These are phyloP conservation scores for Thelephora ganbajun DNA, from an alignment of 768 basidiomycete genomes.

Conservation along the genomic window DNA sequence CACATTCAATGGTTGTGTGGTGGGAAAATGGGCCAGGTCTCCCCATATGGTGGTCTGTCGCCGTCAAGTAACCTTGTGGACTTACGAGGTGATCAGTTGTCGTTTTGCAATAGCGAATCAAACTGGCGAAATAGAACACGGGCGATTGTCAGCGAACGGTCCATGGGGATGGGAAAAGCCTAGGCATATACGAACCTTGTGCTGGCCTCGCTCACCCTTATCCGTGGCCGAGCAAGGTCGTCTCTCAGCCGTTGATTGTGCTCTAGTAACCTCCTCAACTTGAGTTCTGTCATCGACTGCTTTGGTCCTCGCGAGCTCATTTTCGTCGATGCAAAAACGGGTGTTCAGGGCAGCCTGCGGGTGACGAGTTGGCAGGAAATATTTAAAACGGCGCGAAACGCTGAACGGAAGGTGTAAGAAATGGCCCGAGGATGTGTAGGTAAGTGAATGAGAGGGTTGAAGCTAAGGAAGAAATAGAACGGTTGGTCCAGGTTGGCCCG, in stretches of 20 bases:
- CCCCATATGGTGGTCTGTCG: not conserved
- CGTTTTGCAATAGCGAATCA: constrained; percentile 89
- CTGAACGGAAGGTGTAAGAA: too few relatives aligned
- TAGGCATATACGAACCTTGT: constrained; percentile 62
- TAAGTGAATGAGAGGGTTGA: too few relatives aligned
- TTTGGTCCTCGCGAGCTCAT: constrained; percentile 74
- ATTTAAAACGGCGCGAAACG: too few relatives aligned
- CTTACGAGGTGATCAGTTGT: constrained; percentile 82
- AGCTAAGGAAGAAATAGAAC: too few relatives aligned
- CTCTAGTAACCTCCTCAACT: constrained; percentile 84
- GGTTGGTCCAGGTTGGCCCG: too few relatives aligned
- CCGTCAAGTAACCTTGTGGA: constrained; percentile 8
- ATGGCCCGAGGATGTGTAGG: too few relatives aligned
- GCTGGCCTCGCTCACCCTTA: constrained; percentile 85
- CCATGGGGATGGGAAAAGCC: not conserved
- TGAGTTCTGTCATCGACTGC: constrained; percentile 97
- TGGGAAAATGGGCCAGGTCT: too few relatives aligned
- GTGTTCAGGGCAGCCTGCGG: constrained; percentile 1
- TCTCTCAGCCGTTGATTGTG: constrained; percentile 87
- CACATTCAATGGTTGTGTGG: too few relatives aligned
- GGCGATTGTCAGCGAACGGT: not conserved
- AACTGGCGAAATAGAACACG: constrained; percentile 26
- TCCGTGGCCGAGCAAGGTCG: constrained; percentile 79
- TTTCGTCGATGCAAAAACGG: constrained; percentile 4
- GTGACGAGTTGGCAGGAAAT: too few relatives aligned